These are phyloP conservation scores for Myxozyma geophila DNA, from an alignment of 805 yeast genomes.

Conservation along the genomic window DNA sequence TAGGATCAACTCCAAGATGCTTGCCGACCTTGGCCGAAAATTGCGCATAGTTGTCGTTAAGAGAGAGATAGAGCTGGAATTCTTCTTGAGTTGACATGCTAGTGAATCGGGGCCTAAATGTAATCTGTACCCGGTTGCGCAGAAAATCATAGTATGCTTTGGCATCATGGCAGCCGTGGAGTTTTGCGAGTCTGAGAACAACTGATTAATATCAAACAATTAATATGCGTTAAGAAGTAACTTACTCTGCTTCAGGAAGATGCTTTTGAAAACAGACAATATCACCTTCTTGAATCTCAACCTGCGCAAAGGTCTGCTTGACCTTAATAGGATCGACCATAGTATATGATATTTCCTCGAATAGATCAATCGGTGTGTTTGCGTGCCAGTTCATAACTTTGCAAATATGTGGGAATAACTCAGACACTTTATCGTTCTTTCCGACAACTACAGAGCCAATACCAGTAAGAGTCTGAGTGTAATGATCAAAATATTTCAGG, in stretches of 20 bases:
- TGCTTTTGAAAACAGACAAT: slow-evolving; percentile 45
- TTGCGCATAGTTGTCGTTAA: slow-evolving; percentile 60
- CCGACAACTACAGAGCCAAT: slow-evolving; percentile 62
- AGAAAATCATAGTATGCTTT: slow-evolving; percentile 44
- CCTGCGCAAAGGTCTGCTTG: slow-evolving; percentile 40
- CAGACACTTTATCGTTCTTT: slow-evolving; percentile 52
- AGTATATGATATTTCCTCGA: slow-evolving; percentile 47
- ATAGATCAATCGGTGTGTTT: slow-evolving; percentile 39
- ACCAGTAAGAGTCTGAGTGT: slow-evolving; percentile 62
- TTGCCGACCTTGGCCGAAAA: slow-evolving; percentile 66
- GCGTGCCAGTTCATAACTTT: slow-evolving; percentile 42
- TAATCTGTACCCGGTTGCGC: slow-evolving; percentile 41
- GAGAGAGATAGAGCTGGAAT: slow-evolving; percentile 66
- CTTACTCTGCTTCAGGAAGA: slow-evolving; percentile 35
- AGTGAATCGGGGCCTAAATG: slow-evolving; percentile 39
- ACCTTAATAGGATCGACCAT: slow-evolving; percentile 43
- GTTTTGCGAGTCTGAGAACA: not conserved
- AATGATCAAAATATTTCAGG: slow-evolving; percentile 69
- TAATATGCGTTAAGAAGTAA: not conserved
- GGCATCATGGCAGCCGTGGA: slow-evolving; percentile 25
- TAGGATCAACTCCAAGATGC: slow-evolving; percentile 59
- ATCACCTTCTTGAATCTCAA: slow-evolving; percentile 47
- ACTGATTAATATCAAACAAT: not conserved
- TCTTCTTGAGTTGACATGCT: slow-evolving; percentile 42
- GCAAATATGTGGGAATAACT: slow-evolving; percentile 40